phyloP scores from a whole-genome alignment of 2,329 filamentous ascomycete species.

The Paracorniculantispora psalliotae region DNA sequence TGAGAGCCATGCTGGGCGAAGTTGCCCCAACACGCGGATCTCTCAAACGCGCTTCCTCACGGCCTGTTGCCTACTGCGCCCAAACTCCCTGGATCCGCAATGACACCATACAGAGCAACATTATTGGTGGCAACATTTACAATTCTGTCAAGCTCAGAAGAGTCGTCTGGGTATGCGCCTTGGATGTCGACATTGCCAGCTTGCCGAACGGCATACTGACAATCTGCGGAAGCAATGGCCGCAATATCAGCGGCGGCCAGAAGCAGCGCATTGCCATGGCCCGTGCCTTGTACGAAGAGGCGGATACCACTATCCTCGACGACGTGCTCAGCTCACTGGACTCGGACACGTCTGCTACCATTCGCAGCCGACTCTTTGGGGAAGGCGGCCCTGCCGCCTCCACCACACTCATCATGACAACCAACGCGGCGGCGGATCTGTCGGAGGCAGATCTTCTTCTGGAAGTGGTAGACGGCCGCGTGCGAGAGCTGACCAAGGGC shows the following conservation, averaged over 20 bases:
- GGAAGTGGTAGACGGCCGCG: no score
- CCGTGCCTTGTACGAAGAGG: conserved; percentile 26
- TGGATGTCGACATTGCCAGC: conserved; percentile 22
- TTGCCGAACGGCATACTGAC: conserved; percentile 30
- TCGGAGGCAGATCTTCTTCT: background rate
- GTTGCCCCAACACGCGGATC: background rate
- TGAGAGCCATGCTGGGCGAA: conserved; percentile 28
- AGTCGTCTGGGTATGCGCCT: conserved; percentile 22
- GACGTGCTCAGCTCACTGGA: conserved; percentile 30
- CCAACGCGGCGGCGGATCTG: no score
- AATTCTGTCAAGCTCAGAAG: conserved; percentile 26
- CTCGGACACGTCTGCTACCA: conserved; percentile 9
- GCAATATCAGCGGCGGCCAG: conserved; percentile 20
- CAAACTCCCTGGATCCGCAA: conserved; percentile 27
- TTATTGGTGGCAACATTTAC: conserved; percentile 23
- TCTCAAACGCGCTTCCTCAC: conserved; percentile 3
- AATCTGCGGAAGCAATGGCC: conserved; percentile 31
- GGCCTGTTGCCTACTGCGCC: conserved; percentile 17
- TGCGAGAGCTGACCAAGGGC: no score
- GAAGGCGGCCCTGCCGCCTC: conserved; percentile 12
- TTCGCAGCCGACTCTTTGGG: conserved; percentile 20
- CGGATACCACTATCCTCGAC: conserved; percentile 23
- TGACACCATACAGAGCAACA: conserved; percentile 28
- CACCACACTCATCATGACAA: conserved; percentile 18
- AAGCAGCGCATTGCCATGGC: conserved; percentile 20